Evolutionary conservation across 345 rosid species (phyloP).

Genomic region (Microcos paniculata): DNA sequence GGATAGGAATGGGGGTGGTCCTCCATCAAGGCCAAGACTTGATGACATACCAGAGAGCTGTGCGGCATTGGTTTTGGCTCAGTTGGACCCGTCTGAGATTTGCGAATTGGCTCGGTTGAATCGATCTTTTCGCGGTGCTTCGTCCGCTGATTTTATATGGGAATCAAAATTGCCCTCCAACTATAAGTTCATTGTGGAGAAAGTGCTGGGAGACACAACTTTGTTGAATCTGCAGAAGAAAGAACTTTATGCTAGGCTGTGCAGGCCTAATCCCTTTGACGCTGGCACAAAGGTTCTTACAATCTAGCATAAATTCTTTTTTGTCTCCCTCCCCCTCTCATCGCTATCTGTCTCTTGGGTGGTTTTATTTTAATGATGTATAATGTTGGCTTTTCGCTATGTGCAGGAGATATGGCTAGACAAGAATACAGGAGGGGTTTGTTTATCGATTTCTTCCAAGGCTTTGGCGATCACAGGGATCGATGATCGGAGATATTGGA

Average conservation of each 20-base stretch:
- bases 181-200: slow-evolving; percentile 33
- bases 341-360: neutral
- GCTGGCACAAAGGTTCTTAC: slow-evolving; percentile 50
- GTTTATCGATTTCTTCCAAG: slow-evolving; percentile 59
- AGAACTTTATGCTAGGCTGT: slow-evolving; percentile 47
- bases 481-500: slow-evolving; percentile 75
- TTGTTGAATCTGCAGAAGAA: slow-evolving; percentile 35
- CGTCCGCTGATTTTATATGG: slow-evolving; percentile 69
- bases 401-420: slow-evolving; percentile 67
- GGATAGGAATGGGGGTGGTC: slow-evolving; percentile 12
- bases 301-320: neutral
- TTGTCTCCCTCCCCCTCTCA: neutral
- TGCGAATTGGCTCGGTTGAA: slow-evolving; percentile 53
- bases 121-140: slow-evolving; percentile 49
- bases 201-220: slow-evolving; percentile 42
- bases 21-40: slow-evolving; percentile 34
- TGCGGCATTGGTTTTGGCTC: slow-evolving; percentile 46
- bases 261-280: slow-evolving; percentile 40
- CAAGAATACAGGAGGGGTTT: slow-evolving; percentile 51
- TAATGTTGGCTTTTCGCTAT: neutral
- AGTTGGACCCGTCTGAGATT: slow-evolving; percentile 56
- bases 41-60: slow-evolving; percentile 68
- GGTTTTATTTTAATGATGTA: neutral
- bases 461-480: slow-evolving; percentile 66
- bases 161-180: slow-evolving; percentile 56